Evolutionary conservation across 345 rosid genomes (phyloP).

Genomic region (Acer yangbiense): DNA sequence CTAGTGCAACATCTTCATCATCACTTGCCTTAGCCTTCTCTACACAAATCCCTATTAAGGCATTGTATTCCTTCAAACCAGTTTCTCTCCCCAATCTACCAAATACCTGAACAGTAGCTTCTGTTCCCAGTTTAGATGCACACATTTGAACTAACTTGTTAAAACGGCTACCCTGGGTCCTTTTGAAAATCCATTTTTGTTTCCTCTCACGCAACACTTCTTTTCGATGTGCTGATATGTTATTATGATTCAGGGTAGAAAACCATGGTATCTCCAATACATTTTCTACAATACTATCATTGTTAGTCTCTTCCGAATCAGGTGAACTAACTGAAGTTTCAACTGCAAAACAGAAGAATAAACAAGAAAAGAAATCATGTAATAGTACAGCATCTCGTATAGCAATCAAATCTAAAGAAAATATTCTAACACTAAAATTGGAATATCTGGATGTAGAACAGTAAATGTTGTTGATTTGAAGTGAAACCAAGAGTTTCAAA

Average conservation of each 20-base stretch:
- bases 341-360: conserved; percentile 23
- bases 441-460: not conserved
- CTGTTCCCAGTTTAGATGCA: conserved; percentile 56
- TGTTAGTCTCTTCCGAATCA: conserved; percentile 3
- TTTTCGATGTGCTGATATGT: conserved; percentile 36
- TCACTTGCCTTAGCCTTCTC: conserved; percentile 50
- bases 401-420: not conserved
- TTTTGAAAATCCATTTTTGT: conserved; percentile 47
- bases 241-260: conserved; percentile 16
- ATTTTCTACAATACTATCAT: conserved; percentile 9
- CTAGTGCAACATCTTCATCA: conserved; percentile 46
- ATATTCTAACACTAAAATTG: not conserved
- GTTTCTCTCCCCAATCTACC: conserved; percentile 61
- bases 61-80: conserved; percentile 66
- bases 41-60: conserved; percentile 49
- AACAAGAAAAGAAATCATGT: not conserved
- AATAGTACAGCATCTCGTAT: not conserved
- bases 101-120: conserved; percentile 41
- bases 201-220: conserved; percentile 64
- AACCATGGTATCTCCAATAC: conserved; percentile 47
- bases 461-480: not conserved
- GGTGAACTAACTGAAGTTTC: not conserved
- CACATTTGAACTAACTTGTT: conserved; percentile 34
- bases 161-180: conserved; percentile 36
- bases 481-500: not conserved